Percentiles rank a stretch among this genome's conserved stretches.
phyloP scores from a whole-genome alignment of 2,329 filamentous ascomycete species.

The Penicillium sp. region DNA sequence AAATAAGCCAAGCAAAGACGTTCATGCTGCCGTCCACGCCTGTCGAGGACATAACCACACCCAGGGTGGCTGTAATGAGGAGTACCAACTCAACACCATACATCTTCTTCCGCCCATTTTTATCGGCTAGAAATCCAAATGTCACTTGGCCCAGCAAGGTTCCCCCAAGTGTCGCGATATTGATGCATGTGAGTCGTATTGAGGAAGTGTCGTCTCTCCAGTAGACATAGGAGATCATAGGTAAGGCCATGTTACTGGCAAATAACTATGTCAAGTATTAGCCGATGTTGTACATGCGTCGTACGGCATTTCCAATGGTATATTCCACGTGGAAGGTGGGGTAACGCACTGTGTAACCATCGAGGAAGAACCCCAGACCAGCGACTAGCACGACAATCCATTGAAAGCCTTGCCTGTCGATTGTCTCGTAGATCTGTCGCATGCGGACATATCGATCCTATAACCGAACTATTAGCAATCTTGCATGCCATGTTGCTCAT shows the following conservation, averaged over 20 bases:
- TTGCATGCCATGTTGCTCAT: neutral
- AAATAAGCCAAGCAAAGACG: conserved; percentile 48
- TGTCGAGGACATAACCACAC: conserved; percentile 47
- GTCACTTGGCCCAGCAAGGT: conserved; percentile 50
- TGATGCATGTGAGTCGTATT: conserved; percentile 43
- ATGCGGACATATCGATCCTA: conserved; percentile 46
- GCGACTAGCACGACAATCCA: conserved; percentile 49
- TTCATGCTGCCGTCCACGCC: conserved; percentile 47
- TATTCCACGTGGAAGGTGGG: neutral
- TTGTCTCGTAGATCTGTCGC: conserved; percentile 47
- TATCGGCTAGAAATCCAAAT: conserved; percentile 51
- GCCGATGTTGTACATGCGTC: neutral
- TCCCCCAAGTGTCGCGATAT: conserved; percentile 48
- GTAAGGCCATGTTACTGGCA: conserved; percentile 52
- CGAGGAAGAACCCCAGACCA: conserved; percentile 52
- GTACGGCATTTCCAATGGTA: neutral
- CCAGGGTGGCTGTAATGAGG: conserved; percentile 48
- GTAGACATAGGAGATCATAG: conserved; percentile 51
- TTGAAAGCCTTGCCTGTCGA: conserved; percentile 45
- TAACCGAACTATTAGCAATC: neutral
- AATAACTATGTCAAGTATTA: conserved; percentile 39
- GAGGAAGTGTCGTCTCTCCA: conserved; percentile 43
- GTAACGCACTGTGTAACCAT: conserved; percentile 44
- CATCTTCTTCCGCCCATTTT: conserved; percentile 51
- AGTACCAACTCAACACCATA: conserved; percentile 53